Percentiles rank a stretch among this genome's conserved stretches.
Conservation (phyloP, 164 flowering plant genomes). For the Tetracentron sinense region DNA sequence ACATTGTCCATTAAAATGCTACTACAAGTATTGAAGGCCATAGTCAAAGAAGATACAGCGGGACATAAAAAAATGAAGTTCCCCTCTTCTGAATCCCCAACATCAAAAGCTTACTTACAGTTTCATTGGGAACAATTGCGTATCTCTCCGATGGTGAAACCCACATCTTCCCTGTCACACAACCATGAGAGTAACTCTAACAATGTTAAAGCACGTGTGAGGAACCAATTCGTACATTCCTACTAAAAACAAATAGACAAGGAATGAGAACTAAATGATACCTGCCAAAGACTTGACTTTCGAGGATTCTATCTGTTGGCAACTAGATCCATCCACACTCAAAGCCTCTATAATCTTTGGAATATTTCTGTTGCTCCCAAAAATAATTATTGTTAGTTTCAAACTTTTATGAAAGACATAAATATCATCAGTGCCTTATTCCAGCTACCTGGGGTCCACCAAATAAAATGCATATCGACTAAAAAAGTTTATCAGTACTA, state of each 20-base stretch:
- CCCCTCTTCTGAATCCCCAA: too few species aligned
- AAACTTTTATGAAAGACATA: background rate
- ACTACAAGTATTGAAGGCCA: too few species aligned
- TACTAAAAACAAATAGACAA: background rate
- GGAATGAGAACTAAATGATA: constrained; percentile 6
- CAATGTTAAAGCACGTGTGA: background rate
- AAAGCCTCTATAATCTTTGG: constrained; percentile 75
- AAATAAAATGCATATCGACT: too few species aligned
- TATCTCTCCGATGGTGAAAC: constrained; percentile 81
- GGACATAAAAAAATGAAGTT: background rate
- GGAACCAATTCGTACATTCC: background rate
- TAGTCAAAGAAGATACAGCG: too few species aligned
- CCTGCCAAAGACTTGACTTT: constrained; percentile 60
- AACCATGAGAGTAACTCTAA: background rate
- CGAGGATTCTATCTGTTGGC: constrained; percentile 64
- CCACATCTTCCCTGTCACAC: constrained; percentile 56
- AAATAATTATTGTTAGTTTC: constrained; percentile 1
- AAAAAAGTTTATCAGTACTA: too few species aligned
- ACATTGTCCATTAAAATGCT: background rate
- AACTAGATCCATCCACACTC: constrained; percentile 75
- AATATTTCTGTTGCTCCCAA: constrained; percentile 41
- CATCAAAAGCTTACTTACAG: constrained; percentile 37
- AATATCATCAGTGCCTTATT: too few species aligned
- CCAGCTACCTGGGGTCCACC: too few species aligned
- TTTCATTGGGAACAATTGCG: constrained; percentile 93